phyloP scores from a whole-genome alignment of 176 grass and related monocot species.

The Stipa capillata region DNA sequence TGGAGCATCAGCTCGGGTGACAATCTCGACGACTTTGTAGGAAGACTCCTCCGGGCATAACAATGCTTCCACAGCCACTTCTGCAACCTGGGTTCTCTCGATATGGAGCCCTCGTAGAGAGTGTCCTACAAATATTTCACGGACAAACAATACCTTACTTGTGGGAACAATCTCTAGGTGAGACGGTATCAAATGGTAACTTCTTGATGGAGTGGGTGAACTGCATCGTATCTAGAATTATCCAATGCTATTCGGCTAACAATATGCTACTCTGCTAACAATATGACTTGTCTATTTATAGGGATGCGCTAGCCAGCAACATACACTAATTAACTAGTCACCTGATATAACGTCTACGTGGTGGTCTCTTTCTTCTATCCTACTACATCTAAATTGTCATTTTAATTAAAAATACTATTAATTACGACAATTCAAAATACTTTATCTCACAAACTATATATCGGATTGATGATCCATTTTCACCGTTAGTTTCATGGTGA shows the following conservation, averaged over 20 bases:
- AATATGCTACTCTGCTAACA: no score
- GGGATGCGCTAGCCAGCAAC: no score
- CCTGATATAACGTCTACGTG: no score
- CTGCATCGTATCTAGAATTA: neutral
- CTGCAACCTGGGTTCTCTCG: constrained; percentile 54
- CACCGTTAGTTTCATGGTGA: no score
- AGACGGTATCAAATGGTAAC: neutral
- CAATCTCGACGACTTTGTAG: constrained; percentile 67
- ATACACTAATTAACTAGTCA: no score
- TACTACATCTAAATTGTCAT: no score
- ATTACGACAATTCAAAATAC: no score
- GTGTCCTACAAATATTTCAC: constrained; percentile 35
- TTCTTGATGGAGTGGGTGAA: neutral
- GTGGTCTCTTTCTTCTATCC: no score
- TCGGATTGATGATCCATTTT: no score
- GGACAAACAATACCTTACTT: neutral
- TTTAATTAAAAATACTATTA: no score
- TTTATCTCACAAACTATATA: no score
- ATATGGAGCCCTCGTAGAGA: constrained; percentile 65
- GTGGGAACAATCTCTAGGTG: neutral
- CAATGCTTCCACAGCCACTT: constrained; percentile 53
- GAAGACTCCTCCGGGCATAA: constrained; percentile 45
- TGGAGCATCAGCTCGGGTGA: constrained; percentile 35
- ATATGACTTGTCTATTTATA: neutral
- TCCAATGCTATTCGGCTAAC: neutral